phyloP scores from a whole-genome alignment of 805 yeast species.

The Kodamaea leandrae region DNA sequence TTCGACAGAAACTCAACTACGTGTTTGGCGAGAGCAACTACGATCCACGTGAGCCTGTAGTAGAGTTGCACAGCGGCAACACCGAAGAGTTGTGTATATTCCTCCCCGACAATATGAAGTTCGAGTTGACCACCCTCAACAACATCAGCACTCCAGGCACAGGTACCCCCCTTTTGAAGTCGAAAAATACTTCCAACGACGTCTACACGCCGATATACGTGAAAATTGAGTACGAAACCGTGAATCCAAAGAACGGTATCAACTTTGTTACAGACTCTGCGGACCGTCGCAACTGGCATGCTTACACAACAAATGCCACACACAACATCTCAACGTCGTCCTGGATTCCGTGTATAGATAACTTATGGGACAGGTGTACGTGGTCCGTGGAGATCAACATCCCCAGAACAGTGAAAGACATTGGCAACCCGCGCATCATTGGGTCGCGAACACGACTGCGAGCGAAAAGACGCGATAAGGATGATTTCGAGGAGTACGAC shows the following conservation, averaged over 20 bases:
- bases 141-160: slow-evolving; percentile 29
- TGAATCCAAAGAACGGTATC: slow-evolving; percentile 71
- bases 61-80: slow-evolving; percentile 26
- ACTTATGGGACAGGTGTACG: slow-evolving; percentile 79
- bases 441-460: slow-evolving; percentile 29
- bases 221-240: slow-evolving; percentile 61
- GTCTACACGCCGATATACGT: slow-evolving; percentile 70
- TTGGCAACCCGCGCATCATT: slow-evolving; percentile 48
- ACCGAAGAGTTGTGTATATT: slow-evolving; percentile 64
- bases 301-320: slow-evolving; percentile 79
- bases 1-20: slow-evolving; percentile 51
- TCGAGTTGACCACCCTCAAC: slow-evolving; percentile 55
- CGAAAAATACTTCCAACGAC: slow-evolving; percentile 35
- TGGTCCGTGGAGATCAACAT: slow-evolving; percentile 90
- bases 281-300: slow-evolving; percentile 65
- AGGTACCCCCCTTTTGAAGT: slow-evolving; percentile 34
- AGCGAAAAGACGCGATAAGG: slow-evolving; percentile 11
- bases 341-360: slow-evolving; percentile 98
- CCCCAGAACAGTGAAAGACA: slow-evolving; percentile 75
- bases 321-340: slow-evolving; percentile 79
- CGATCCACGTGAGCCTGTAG: slow-evolving; percentile 23
- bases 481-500: slow-evolving; percentile 30
- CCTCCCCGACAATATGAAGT: slow-evolving; percentile 64
- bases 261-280: slow-evolving; percentile 64
- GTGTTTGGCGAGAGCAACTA: slow-evolving; percentile 48